Conservation (phyloP, 1,139 yeast genomes). For the Arxiozyma heterogenica region DNA sequence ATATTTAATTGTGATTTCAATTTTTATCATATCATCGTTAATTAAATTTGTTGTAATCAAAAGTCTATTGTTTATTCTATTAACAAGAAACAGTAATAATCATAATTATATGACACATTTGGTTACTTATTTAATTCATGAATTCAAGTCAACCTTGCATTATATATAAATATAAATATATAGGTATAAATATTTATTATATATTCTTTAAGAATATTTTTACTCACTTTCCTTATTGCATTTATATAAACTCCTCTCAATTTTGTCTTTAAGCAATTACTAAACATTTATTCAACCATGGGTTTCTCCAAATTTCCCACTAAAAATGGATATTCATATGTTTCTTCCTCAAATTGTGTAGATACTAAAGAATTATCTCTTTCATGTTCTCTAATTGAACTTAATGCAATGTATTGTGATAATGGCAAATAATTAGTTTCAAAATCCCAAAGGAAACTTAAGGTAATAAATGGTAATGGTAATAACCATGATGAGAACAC, state of each 20-base stretch:
- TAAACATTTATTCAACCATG: conserved; percentile 11
- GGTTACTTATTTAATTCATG: conserved; percentile 1
- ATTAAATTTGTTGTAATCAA: conserved; percentile 24
- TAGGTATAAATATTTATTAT: not conserved
- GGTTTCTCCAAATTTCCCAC: conserved; percentile 72
- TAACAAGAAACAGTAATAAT: conserved; percentile 10
- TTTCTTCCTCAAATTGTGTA: conserved; percentile 43
- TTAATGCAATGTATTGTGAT: conserved; percentile 74
- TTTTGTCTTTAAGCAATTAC: too few relatives aligned
- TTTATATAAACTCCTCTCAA: not conserved
- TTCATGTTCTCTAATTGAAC: conserved; percentile 43
- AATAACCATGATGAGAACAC: conserved; percentile 58
- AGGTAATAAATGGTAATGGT: conserved; percentile 65
- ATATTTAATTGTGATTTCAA: conserved; percentile 32
- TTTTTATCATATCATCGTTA: conserved; percentile 22
- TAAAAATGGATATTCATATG: conserved; percentile 69
- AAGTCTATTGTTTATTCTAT: conserved; percentile 18
- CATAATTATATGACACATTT: conserved; percentile 2
- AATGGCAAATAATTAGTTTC: conserved; percentile 75
- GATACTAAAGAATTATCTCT: conserved; percentile 29
- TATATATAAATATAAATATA: not conserved
- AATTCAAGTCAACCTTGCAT: not conserved
- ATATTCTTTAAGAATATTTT: not conserved
- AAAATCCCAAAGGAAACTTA: conserved; percentile 68
- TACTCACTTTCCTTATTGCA: not conserved